Percentiles rank a stretch among this genome's conserved stretches.
Conservation (phyloP, 2,329 filamentous ascomycete species). For the Trichoderma sp. region DNA sequence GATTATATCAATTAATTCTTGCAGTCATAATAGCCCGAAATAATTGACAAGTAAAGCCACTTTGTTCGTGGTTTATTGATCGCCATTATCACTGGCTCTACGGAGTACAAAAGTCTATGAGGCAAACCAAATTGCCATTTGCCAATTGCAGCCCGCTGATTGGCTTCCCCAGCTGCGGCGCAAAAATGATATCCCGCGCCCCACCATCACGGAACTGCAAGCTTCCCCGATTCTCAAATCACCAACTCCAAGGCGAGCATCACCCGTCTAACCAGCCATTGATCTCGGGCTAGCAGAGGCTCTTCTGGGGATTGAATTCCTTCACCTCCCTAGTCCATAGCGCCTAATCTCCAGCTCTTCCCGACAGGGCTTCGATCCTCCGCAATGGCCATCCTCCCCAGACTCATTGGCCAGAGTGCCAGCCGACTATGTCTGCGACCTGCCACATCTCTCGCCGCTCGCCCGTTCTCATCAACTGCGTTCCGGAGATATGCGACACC, state of each 20-base stretch:
- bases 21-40: not conserved
- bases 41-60: not conserved
- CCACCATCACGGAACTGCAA: conserved; percentile 33
- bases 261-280: conserved; percentile 34
- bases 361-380: conserved; percentile 31
- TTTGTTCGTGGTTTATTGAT: not conserved
- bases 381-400: conserved; percentile 70
- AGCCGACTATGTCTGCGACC: conserved; percentile 64
- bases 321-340: conserved; percentile 29
- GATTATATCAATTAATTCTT: not conserved
- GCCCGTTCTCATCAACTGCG: conserved; percentile 66
- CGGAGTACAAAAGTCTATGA: not conserved
- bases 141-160: conserved; percentile 33
- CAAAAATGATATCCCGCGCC: conserved; percentile 36
- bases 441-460: conserved; percentile 41
- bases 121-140: not conserved
- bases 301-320: conserved; percentile 34
- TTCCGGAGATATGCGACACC: conserved; percentile 64
- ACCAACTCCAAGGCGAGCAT: conserved; percentile 35
- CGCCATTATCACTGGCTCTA: not conserved
- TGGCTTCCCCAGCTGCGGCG: conserved; percentile 30
- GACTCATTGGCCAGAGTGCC: conserved; percentile 70
- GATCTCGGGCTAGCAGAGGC: conserved; percentile 39
- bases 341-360: conserved; percentile 24
- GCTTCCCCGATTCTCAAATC: conserved; percentile 36